phyloP scores from a whole-genome alignment of 495 filamentous ascomycete species.

The Daldinia grandis region DNA sequence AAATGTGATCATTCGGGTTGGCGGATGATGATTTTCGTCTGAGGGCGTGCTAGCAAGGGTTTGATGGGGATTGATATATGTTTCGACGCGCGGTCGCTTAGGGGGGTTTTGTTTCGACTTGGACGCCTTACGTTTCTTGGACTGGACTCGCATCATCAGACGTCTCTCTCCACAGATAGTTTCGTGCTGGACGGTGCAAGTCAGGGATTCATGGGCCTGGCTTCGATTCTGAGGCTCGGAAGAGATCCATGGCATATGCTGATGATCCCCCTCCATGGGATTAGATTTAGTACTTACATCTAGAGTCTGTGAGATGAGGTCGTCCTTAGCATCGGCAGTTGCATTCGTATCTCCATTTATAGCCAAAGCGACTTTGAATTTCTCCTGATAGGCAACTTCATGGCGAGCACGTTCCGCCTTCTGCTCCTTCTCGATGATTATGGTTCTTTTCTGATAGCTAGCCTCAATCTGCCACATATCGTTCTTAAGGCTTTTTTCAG shows the following conservation, averaged over 20 bases:
- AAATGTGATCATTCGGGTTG: slow-evolving; percentile 47
- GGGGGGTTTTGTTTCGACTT: not conserved
- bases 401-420: slow-evolving; percentile 8
- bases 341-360: not conserved
- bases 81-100: slow-evolving; percentile 25
- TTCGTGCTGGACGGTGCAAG: slow-evolving; percentile 21
- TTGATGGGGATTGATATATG: slow-evolving; percentile 5
- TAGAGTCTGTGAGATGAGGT: not conserved
- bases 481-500: slow-evolving; percentile 18
- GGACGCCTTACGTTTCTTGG: slow-evolving; percentile 24
- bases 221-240: not conserved
- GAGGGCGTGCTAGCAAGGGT: slow-evolving; percentile 12
- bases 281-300: slow-evolving; percentile 20
- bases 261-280: not conserved
- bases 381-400: slow-evolving; percentile 1
- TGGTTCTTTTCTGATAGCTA: not conserved
- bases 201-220: slow-evolving; percentile 13
- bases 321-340: not conserved
- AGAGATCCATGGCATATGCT: not conserved
- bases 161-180: slow-evolving; percentile 11
- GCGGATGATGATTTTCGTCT: not conserved
- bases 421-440: slow-evolving; percentile 7
- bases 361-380: not conserved
- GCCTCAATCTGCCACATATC: slow-evolving; percentile 10
- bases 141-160: slow-evolving; percentile 34